Evolutionary conservation across 129 eudicot species (phyloP).

Genomic region (Solidago caesia): DNA sequence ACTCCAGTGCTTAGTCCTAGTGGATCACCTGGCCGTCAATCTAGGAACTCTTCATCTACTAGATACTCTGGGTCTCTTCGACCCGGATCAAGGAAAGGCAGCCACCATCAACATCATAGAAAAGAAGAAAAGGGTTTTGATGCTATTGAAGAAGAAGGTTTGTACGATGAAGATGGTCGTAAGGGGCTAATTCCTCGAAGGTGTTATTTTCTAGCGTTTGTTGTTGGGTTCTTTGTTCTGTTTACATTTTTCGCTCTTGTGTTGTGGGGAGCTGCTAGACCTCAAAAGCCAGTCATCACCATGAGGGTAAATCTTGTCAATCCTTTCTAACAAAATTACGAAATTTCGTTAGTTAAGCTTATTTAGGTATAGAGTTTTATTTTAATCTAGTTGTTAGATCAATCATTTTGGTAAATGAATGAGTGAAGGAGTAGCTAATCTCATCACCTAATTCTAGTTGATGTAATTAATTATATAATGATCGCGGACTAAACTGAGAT

Average conservation of each 20-base stretch:
- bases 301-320: slow-evolving; percentile 50
- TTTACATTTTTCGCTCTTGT: slow-evolving; percentile 76
- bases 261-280: slow-evolving; percentile 75
- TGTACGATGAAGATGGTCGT: slow-evolving; percentile 61
- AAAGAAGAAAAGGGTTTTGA: slow-evolving; percentile 67
- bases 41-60: slow-evolving; percentile 88
- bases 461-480: too few relatives aligned
- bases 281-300: slow-evolving; percentile 81
- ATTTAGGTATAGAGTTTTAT: too few relatives aligned
- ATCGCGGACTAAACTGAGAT: too few relatives aligned
- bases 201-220: slow-evolving; percentile 65
- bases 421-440: too few relatives aligned
- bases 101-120: slow-evolving; percentile 45
- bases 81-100: slow-evolving; percentile 73
- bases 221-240: slow-evolving; percentile 64
- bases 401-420: too few relatives aligned
- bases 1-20: slow-evolving; percentile 92
- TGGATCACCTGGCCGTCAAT: slow-evolving; percentile 92
- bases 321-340: not conserved
- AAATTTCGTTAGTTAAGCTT: not conserved
- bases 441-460: too few relatives aligned
- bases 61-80: slow-evolving; percentile 83
- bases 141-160: slow-evolving; percentile 88
- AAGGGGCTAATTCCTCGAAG: slow-evolving; percentile 49
- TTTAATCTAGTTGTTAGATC: too few relatives aligned